Base-by-base conservation (phyloP, 148 eudicot species). In the Spergularia bocconei region DNA sequence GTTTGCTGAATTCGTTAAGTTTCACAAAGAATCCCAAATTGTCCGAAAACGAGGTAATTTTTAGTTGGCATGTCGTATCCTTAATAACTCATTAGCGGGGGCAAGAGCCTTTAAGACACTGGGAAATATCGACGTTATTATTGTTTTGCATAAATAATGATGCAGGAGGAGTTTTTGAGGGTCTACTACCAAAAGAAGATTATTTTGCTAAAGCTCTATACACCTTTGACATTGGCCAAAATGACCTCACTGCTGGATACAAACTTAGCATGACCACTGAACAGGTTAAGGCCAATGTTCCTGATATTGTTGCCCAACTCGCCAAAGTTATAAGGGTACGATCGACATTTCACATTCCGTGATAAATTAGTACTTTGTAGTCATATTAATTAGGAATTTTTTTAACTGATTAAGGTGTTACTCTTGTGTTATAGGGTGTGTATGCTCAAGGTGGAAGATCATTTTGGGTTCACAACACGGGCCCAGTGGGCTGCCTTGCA, bases 391-490 rank as follows among this genome's bases (percentile, higher is more conserved):
- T 29, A 29, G 36, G 36, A 29, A 1, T 17, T 71, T 7, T 20
- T 29, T 58, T 16, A 12, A 23, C 48, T 44, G 48, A 44, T 44
- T 44, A 44, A 44, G 48, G 48, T 44, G 10, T 57, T 66, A 48
- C 6, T 73, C 14, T 58, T n/a, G 29, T 1, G 5, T 14, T 57
- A 71, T 53, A 77, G 83, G 77, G 74, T 25, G 80, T 85, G 57
- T 85, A 85, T 58, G 79, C 39, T 36, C 64, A 71, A 67, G 85
- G 85, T 38, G 85, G 88, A 29, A 82, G 88, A 70, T 74, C 84
- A 69, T 85, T 85, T 70, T 85, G 88, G 88, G 71, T 85, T 14
- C 88, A 85, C 69, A 85, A 85, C 75, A 80, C 85, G 0, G 85
- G 85, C 17, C 88, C 88, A 79, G 23, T 82, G 71, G 87, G 87